These are phyloP conservation scores for Fraxinus pennsylvanica DNA, from an alignment of 257 asterid genomes.

Conservation along the genomic window DNA sequence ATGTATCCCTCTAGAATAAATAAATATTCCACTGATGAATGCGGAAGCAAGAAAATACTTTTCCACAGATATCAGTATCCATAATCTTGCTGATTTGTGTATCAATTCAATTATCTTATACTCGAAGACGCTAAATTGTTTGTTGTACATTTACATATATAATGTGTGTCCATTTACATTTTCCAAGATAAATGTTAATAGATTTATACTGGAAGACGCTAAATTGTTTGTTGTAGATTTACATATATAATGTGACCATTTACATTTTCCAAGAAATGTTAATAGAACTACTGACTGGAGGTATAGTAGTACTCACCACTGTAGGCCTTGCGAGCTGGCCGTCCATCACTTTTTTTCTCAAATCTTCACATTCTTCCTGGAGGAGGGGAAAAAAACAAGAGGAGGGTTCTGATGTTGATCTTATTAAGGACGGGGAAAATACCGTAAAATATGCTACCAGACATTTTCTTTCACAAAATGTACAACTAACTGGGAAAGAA, in stretches of 20 bases:
- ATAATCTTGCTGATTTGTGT: neutral
- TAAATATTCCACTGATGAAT: neutral
- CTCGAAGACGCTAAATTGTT: neutral
- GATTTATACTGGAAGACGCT: neutral
- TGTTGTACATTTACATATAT: neutral
- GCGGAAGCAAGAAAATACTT: neutral
- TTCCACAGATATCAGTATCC: neutral
- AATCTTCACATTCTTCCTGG: conserved; percentile 75
- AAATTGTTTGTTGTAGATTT: neutral
- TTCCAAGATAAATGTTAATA: conserved; percentile 4
- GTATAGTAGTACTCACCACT: conserved; percentile 48
- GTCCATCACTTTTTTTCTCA: conserved; percentile 50
- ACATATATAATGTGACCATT: neutral
- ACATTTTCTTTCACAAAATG: neutral
- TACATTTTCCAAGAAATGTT: neutral
- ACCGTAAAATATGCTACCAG: neutral
- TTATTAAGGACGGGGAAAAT: neutral
- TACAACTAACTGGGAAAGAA: neutral
- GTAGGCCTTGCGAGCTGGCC: conserved; percentile 68
- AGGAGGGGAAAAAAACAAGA: conserved; percentile 7
- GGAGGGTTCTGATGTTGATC: neutral
- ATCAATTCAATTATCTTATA: neutral
- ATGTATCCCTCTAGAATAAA: neutral
- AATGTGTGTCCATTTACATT: neutral
- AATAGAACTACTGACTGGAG: conserved; percentile 1